These are phyloP conservation scores for Oryza glumipatula DNA, from an alignment of 176 grass and related monocot genomes.

Conservation along the genomic window DNA sequence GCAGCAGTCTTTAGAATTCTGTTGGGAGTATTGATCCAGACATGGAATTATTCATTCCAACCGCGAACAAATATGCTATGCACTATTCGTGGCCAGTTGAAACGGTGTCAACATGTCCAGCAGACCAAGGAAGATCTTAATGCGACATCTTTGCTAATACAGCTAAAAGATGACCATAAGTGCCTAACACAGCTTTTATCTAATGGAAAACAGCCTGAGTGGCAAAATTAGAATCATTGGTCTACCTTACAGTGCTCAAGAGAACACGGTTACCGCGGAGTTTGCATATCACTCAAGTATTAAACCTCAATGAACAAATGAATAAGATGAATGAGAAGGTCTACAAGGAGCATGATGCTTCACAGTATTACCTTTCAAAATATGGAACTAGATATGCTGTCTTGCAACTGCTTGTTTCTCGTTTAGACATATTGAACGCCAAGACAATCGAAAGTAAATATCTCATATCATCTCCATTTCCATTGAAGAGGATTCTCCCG, in stretches of 20 bases:
- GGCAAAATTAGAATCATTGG: neutral
- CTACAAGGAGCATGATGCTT: neutral
- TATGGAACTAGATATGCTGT: slow-evolving; percentile 77
- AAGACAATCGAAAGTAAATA: slow-evolving; percentile 55
- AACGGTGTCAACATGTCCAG: neutral
- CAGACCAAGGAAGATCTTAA: neutral
- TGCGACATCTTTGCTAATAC: neutral
- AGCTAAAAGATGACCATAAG: neutral
- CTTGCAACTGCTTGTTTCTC: slow-evolving; percentile 54
- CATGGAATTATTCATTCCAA: neutral
- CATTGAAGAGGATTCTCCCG: slow-evolving; percentile 62
- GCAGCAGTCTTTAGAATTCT: neutral
- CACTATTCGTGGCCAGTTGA: slow-evolving; percentile 6
- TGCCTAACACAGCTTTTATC: neutral
- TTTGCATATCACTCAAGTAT: slow-evolving; percentile 14
- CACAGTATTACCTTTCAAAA: slow-evolving; percentile 62
- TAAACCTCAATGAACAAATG: neutral
- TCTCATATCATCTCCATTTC: slow-evolving; percentile 60
- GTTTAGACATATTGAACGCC: slow-evolving; percentile 56
- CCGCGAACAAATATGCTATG: neutral
- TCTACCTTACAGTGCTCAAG: neutral
- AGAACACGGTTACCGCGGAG: neutral
- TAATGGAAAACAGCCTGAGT: slow-evolving; percentile 1
- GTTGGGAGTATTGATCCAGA: neutral
- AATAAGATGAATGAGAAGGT: slow-evolving; percentile 1